Evolutionary conservation across 2,329 filamentous ascomycete species (phyloP), one percentile per base, ranked within the genome.

Genomic region (Teratosphaeria pseudoeucalypti): DNA sequence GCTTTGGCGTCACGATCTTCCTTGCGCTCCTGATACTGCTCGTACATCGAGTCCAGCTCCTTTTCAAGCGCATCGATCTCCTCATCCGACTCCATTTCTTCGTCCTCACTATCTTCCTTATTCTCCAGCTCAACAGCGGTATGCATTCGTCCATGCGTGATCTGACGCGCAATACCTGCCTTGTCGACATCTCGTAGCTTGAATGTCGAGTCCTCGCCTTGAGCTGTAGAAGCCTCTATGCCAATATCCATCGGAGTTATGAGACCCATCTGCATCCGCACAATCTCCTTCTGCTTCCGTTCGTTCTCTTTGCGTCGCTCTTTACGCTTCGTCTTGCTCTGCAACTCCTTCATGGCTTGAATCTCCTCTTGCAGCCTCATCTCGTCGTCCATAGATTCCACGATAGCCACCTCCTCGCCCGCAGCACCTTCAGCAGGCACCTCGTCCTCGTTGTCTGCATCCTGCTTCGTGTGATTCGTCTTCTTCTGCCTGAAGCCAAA

Each of bases 241-340:
- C 94, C 94, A 63, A 99, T 96, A 64, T 99, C 94, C 80, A 90
- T 94, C 7, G 94, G 94, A 0, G 91, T 89, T 2, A 87, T 87
- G 94, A 99, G 99, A 76, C 96, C 87, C 78, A 99, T 85, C 74
- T 99, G 94, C 87, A 99, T 88, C 37, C 94, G 86, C n/a, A 95
- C 81, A 61, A 97, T 90, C 65, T 97, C 94, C 67, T 89, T 94
- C 67, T 94, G 89, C 75, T 95, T 97, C 73, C 85, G 85, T 74
- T 99, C 94, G 65, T 99, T 99, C 61, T 95, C 91, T 67, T 82
- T 89, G 64, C 92, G 83, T 66, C 87, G 85, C 68, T 95, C 89
- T 67, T 90, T 87, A 77, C 91, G 95, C 74, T 86, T 92, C 67
- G 86, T 85, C 26, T 86, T 74, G 52, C 77, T 84, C 64, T 94